Conservation (phyloP, 83 land plant genomes). For the Picea engelmannii region DNA sequence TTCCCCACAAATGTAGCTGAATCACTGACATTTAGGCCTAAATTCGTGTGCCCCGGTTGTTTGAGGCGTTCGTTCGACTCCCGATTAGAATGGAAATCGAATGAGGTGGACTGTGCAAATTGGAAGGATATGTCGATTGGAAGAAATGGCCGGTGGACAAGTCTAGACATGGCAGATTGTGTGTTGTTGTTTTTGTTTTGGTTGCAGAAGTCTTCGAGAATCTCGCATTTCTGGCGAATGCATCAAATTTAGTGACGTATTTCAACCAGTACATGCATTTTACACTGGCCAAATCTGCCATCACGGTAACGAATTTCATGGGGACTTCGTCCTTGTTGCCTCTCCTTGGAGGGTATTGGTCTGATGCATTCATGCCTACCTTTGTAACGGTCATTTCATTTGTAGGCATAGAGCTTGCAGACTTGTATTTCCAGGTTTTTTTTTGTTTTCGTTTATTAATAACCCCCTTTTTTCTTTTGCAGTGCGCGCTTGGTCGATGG, state of each 20-base stretch:
- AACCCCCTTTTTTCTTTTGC: no score
- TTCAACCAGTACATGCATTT: slow-evolving; percentile 23
- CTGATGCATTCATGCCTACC: slow-evolving; percentile 29
- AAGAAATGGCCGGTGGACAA: slow-evolving; percentile 8
- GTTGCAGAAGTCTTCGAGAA: slow-evolving; percentile 16
- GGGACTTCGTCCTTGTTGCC: slow-evolving; percentile 21
- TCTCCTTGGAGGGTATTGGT: slow-evolving; percentile 29
- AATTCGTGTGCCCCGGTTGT: no score
- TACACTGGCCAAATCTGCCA: slow-evolving; percentile 22
- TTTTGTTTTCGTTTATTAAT: no score
- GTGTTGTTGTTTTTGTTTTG: slow-evolving; percentile 15
- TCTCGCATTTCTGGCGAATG: slow-evolving; percentile 19
- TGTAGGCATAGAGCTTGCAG: no score
- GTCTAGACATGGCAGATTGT: slow-evolving; percentile 18
- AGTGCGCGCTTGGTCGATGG: no score
- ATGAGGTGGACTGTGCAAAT: no score
- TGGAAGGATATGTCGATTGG: slow-evolving; percentile 22
- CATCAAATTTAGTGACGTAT: slow-evolving; percentile 26
- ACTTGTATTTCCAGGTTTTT: no score
- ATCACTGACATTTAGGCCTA: no score
- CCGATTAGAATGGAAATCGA: no score
- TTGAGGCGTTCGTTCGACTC: no score
- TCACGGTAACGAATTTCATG: slow-evolving; percentile 29
- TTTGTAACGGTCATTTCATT: slow-evolving; percentile 31
- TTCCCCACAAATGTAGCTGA: no score